Conservation (phyloP, 345 rosid genomes). For the Corchorus olitorius region DNA sequence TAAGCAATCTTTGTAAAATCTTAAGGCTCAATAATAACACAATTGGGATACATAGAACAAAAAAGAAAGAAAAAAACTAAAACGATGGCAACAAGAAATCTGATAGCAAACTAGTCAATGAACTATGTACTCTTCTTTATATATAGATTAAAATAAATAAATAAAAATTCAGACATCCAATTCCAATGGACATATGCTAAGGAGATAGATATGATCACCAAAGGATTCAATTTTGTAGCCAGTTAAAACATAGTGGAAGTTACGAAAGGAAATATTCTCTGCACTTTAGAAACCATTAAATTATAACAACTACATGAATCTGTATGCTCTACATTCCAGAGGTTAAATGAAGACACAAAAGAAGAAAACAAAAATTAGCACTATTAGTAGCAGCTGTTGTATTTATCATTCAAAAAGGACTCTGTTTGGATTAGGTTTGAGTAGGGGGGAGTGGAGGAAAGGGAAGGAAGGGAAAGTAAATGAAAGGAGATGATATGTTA, state of each 20-base stretch:
- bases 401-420: not conserved
- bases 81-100: not conserved
- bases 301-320: not conserved
- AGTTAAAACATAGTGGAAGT: not conserved
- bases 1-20: not conserved
- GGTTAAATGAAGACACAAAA: not conserved
- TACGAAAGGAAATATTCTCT: not conserved
- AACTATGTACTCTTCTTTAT: not conserved
- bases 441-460: no score
- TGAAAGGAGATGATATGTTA: no score
- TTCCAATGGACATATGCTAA: not conserved
- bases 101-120: not conserved
- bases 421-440: not conserved
- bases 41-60: not conserved
- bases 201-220: not conserved
- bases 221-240: not conserved
- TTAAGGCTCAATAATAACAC: conserved; percentile 16
- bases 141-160: no score
- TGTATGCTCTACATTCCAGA: not conserved
- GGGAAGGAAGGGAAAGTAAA: no score
- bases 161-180: not conserved
- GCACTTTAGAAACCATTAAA: not conserved
- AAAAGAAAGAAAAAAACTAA: not conserved
- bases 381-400: not conserved
- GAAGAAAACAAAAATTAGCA: not conserved